Percentiles rank a stretch among this genome's conserved stretches.
These are phyloP conservation scores for Solanum lignicaule DNA, from an alignment of 257 asterid species.

Conservation along the genomic window DNA sequence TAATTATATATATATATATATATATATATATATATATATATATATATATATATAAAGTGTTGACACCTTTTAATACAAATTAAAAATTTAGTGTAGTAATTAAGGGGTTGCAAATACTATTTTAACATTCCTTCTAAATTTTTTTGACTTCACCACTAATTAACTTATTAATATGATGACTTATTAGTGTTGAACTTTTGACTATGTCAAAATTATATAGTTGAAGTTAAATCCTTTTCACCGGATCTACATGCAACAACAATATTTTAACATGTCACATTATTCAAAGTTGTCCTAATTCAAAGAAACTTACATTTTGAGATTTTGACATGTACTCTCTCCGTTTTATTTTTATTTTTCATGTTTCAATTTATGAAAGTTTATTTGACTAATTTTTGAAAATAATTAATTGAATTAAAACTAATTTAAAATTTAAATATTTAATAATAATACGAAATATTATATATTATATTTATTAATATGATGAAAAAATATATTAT, in stretches of 20 bases:
- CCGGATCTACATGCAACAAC: background rate
- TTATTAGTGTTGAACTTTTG: background rate
- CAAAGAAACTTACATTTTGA: background rate
- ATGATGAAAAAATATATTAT: too few species aligned
- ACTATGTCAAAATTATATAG: background rate
- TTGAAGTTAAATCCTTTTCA: background rate
- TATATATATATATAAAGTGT: too few species aligned
- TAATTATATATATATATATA: too few species aligned
- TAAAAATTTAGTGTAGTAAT: rapidly evolving
- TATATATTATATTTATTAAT: too few species aligned
- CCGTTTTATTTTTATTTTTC: too few species aligned
- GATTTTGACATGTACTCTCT: background rate
- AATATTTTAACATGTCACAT: background rate
- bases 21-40: too few species aligned
- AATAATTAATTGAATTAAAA: background rate
- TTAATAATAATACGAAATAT: too few species aligned
- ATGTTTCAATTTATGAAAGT: background rate
- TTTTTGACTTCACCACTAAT: rapidly evolving
- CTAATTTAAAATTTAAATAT: too few species aligned
- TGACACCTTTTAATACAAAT: rapidly evolving
- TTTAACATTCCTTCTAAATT: rapidly evolving
- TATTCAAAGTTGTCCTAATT: background rate
- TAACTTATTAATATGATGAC: background rate
- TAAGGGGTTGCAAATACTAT: too few species aligned
- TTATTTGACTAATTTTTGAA: too few species aligned